Evolutionary conservation across 2,329 filamentous ascomycete species (phyloP).

Genomic region (Aspergillus brunneoviolaceus): DNA sequence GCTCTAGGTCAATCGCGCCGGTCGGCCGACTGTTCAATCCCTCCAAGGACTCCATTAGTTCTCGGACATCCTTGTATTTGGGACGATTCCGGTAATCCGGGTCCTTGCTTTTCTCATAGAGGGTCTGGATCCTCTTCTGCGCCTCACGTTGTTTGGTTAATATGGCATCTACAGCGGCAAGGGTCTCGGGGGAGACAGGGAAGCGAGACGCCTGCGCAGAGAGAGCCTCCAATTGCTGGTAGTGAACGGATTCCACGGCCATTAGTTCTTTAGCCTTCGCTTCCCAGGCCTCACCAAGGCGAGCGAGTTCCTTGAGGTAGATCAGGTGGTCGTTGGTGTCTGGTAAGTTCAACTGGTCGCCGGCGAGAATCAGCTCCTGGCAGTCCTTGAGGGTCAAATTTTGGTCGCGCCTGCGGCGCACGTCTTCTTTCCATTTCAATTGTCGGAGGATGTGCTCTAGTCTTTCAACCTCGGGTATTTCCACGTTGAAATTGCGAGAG

Average conservation of each 20-base stretch:
- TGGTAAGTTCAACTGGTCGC: slow-evolving; percentile 72
- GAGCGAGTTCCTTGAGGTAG: slow-evolving; percentile 72
- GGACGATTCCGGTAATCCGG: slow-evolving; percentile 76
- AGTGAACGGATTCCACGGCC: slow-evolving; percentile 86
- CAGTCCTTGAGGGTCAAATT: slow-evolving; percentile 77
- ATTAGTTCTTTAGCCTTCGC: slow-evolving; percentile 89
- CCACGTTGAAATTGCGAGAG: slow-evolving; percentile 84
- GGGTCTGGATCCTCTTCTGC: slow-evolving; percentile 78
- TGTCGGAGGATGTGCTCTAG: slow-evolving; percentile 79
- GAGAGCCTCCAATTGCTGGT: slow-evolving; percentile 88
- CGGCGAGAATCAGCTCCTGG: slow-evolving; percentile 72
- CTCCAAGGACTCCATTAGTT: slow-evolving; percentile 81
- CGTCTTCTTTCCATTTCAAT: slow-evolving; percentile 83
- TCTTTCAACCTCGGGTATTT: slow-evolving; percentile 82
- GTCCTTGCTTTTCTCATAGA: slow-evolving; percentile 76
- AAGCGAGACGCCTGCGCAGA: slow-evolving; percentile 77
- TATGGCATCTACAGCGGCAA: slow-evolving; percentile 82
- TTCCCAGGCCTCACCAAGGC: slow-evolving; percentile 84
- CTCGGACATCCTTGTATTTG: slow-evolving; percentile 83
- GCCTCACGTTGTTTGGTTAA: slow-evolving; percentile 94
- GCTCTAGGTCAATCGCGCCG: slow-evolving; percentile 89
- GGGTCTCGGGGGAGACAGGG: slow-evolving; percentile 78
- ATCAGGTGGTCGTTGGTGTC: slow-evolving; percentile 76
- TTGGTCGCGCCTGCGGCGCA: slow-evolving; percentile 63
- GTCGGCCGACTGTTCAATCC: slow-evolving; percentile 89